phyloP scores from a whole-genome alignment of 2,329 filamentous ascomycete species.

The Myriosclerotinia scirpicola region DNA sequence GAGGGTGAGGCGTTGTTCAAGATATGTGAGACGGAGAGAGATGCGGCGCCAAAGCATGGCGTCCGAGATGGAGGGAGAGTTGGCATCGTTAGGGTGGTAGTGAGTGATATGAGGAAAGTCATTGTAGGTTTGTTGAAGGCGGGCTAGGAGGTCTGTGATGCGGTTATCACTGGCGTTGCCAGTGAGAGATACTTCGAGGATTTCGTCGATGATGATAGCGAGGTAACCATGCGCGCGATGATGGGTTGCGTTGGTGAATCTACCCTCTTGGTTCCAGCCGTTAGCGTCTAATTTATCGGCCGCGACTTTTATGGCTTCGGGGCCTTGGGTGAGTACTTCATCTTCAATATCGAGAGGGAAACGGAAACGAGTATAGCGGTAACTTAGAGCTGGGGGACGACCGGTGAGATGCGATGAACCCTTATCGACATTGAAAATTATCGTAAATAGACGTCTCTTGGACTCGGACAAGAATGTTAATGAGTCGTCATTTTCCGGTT shows the following conservation, averaged over 20 bases:
- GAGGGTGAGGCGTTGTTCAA: slow-evolving; percentile 59
- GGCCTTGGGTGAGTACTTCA: slow-evolving; percentile 48
- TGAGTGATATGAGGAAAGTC: slow-evolving; percentile 41
- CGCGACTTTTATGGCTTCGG: slow-evolving; percentile 43
- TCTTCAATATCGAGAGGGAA: slow-evolving; percentile 56
- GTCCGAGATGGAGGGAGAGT: slow-evolving; percentile 41
- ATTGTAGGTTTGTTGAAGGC: slow-evolving; percentile 42
- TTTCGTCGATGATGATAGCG: slow-evolving; percentile 55
- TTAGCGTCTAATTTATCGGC: slow-evolving; percentile 47
- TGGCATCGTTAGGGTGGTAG: slow-evolving; percentile 44
- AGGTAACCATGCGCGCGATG: slow-evolving; percentile 50
- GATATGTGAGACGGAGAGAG: slow-evolving; percentile 48
- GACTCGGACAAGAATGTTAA: slow-evolving; percentile 42
- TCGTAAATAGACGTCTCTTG: slow-evolving; percentile 42
- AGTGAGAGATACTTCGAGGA: slow-evolving; percentile 53
- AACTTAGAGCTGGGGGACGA: slow-evolving; percentile 52
- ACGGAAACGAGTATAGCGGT: slow-evolving; percentile 55
- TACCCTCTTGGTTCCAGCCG: slow-evolving; percentile 53
- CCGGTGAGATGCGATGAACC: slow-evolving; percentile 53
- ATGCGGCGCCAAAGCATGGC: slow-evolving; percentile 49
- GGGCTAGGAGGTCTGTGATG: slow-evolving; percentile 29
- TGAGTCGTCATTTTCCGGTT: slow-evolving; percentile 27
- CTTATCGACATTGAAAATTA: slow-evolving; percentile 51
- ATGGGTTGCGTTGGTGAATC: slow-evolving; percentile 48
- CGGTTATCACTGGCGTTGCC: slow-evolving; percentile 32